A percentile compares a stretch with the other conserved stretches of the same genome.
Conservation (phyloP, 352 stramenopile species). For the Globisporangium cederbergense region DNA sequence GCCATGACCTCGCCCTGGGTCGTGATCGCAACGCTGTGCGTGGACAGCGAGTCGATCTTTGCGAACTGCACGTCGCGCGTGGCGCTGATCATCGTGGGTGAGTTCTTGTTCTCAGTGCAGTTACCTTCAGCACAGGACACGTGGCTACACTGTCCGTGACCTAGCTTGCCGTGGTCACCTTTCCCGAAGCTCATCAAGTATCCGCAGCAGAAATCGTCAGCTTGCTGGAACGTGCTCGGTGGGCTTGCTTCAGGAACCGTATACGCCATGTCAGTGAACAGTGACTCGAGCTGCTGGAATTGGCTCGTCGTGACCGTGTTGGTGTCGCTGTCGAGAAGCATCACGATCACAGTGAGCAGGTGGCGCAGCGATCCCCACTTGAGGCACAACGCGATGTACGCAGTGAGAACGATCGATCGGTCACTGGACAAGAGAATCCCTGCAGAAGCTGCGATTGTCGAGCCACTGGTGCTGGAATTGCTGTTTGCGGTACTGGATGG, state of each 20-base stretch:
- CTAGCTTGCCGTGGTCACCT: constrained; percentile 79
- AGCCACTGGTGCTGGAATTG: neutral
- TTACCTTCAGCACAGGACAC: constrained; percentile 63
- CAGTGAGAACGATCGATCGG: constrained; percentile 32
- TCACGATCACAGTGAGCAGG: constrained; percentile 37
- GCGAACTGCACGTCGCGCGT: constrained; percentile 46
- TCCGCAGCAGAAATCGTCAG: constrained; percentile 31
- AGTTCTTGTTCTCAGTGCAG: constrained; percentile 80
- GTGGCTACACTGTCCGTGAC: constrained; percentile 71
- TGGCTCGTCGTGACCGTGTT: constrained; percentile 14
- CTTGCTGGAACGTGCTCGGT: constrained; percentile 13
- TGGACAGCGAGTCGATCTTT: constrained; percentile 83
- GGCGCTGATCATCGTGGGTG: constrained; percentile 57
- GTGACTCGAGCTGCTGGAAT: constrained; percentile 27
- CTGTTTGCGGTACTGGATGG: neutral
- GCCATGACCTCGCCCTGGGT: constrained; percentile 59
- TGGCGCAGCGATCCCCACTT: constrained; percentile 62
- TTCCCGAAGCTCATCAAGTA: constrained; percentile 86
- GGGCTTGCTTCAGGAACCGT: constrained; percentile 25
- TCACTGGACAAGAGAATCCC: constrained; percentile 23
- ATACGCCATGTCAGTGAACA: constrained; percentile 41
- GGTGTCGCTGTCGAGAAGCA: constrained; percentile 34
- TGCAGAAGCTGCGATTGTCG: neutral
- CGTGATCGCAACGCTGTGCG: constrained; percentile 75
- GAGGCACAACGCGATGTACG: constrained; percentile 60